Evolutionary conservation across 306 rosid species (phyloP).

Genomic region (Carpinus viminea): DNA sequence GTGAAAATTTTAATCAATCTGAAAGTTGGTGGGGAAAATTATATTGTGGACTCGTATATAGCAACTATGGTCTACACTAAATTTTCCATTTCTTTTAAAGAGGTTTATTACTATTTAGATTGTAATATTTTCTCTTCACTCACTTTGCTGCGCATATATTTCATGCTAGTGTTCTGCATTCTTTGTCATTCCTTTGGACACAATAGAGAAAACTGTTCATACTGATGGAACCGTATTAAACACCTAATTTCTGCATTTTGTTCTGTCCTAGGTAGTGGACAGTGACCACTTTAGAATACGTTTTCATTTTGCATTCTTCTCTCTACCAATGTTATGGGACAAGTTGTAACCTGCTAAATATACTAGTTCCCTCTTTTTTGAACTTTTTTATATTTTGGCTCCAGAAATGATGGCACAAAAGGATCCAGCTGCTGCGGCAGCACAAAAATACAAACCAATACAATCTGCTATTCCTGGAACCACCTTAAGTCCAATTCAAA

Average conservation of each 20-base stretch:
- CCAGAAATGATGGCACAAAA: constrained; percentile 72
- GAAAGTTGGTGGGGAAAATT: not conserved
- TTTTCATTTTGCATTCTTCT: not conserved
- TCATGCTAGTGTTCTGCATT: not conserved
- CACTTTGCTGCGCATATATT: not conserved
- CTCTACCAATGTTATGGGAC: constrained; percentile 6
- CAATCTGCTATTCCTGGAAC: constrained; percentile 99
- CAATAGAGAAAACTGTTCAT: not conserved
- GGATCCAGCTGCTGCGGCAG: constrained; percentile 93
- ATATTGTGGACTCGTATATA: not conserved
- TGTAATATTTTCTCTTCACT: not conserved
- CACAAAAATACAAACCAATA: constrained; percentile 88
- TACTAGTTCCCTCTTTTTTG: constrained; percentile 18
- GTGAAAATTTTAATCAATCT: not conserved
- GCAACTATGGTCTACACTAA: not conserved
- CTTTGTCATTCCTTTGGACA: not conserved
- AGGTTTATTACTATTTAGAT: not conserved
- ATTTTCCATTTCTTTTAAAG: no score
- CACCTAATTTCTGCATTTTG: not conserved
- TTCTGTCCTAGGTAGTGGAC: not conserved
- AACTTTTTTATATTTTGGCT: constrained; percentile 29
- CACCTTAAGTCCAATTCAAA: constrained; percentile 90
- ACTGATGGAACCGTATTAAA: not conserved
- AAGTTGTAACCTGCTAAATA: constrained; percentile 13
- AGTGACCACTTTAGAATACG: not conserved